Evolutionary conservation across 2,329 filamentous ascomycete species (phyloP).

Genomic region (Colletotrichum truncatum): DNA sequence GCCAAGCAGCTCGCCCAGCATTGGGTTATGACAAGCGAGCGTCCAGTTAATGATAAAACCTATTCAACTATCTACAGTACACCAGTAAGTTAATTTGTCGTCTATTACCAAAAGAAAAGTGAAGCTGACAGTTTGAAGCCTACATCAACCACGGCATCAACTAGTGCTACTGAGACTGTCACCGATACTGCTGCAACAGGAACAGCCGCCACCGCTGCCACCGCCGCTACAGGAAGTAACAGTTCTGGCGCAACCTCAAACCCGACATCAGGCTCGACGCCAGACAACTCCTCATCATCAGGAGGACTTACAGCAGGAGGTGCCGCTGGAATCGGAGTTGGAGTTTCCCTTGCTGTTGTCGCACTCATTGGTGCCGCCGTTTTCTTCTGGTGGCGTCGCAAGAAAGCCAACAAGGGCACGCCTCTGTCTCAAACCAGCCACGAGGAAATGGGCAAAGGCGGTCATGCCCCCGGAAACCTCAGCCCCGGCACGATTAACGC

Average conservation of each 20-base stretch:
- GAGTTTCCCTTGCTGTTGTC: constrained; percentile 37
- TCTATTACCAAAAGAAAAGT: too few relatives aligned
- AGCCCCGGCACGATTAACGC: constrained; percentile 12
- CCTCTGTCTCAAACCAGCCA: background rate
- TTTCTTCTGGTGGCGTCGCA: constrained; percentile 40
- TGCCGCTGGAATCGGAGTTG: constrained; percentile 41
- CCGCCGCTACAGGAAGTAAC: too few relatives aligned
- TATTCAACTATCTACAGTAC: constrained; percentile 43
- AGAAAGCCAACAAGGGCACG: constrained; percentile 2
- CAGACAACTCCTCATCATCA: background rate
- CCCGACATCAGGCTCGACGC: background rate
- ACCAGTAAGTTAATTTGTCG: constrained; percentile 30
- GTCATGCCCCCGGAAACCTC: background rate
- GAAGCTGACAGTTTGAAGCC: background rate
- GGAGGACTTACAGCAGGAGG: constrained; percentile 39
- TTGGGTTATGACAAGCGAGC: constrained; percentile 44
- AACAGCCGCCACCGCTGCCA: background rate
- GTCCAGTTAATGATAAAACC: constrained; percentile 40
- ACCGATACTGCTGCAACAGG: constrained; percentile 9
- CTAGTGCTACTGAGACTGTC: background rate
- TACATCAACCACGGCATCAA: background rate
- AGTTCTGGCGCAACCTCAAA: background rate
- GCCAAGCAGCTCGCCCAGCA: constrained; percentile 41
- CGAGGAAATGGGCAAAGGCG: background rate
- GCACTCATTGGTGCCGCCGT: constrained; percentile 31